Evolutionary conservation across 2,329 filamentous ascomycete species (phyloP).

Genomic region (Rutstroemia sydowiana): DNA sequence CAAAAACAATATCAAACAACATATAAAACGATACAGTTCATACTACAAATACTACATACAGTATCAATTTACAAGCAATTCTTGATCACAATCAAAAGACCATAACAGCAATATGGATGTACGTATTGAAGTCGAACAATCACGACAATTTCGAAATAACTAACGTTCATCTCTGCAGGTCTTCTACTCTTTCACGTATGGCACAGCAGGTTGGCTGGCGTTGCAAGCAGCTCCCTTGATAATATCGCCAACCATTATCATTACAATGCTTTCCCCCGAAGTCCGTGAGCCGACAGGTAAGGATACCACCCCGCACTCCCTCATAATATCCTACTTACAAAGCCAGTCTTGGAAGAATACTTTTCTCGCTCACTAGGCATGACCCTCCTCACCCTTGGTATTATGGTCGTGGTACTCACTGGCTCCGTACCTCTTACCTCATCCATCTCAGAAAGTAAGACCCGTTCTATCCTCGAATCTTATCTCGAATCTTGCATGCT

Average conservation of each 20-base stretch:
- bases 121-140: neutral
- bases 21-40: too few relatives aligned
- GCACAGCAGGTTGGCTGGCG: constrained; percentile 41
- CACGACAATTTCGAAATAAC: neutral
- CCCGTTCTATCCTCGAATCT: too few relatives aligned
- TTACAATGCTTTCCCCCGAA: constrained; percentile 50
- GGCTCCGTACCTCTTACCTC: constrained; percentile 53
- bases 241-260: constrained; percentile 51
- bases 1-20: too few relatives aligned
- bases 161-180: constrained; percentile 31
- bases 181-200: constrained; percentile 43
- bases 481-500: too few relatives aligned
- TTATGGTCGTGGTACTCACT: constrained; percentile 53
- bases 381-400: constrained; percentile 47
- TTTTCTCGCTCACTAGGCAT: constrained; percentile 54
- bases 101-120: constrained; percentile 4
- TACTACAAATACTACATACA: too few relatives aligned
- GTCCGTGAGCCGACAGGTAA: constrained; percentile 46
- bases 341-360: constrained; percentile 51
- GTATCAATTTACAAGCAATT: too few relatives aligned
- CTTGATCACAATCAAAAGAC: neutral
- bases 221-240: constrained; percentile 46
- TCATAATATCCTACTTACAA: constrained; percentile 8
- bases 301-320: constrained; percentile 13
- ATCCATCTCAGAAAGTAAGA: constrained; percentile 27